A percentile compares a stretch with the other conserved stretches of the same genome.
Evolutionary conservation across 179 eudicot species (phyloP).

Genomic region (Spergularia azorica): DNA sequence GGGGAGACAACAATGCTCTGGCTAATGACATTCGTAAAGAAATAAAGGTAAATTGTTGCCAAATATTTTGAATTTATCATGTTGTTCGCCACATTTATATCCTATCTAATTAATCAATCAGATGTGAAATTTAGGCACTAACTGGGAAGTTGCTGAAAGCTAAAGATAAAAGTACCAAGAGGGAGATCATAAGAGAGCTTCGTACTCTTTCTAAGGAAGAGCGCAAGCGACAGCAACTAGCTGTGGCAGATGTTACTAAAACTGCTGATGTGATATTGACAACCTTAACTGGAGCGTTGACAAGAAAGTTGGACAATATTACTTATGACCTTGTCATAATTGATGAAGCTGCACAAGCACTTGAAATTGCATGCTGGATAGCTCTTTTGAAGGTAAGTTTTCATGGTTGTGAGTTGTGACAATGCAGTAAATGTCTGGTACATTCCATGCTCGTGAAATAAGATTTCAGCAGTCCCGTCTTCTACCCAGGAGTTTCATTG

Average conservation of each 20-base stretch:
- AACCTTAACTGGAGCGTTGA: conserved; percentile 85
- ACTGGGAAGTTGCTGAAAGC: conserved; percentile 89
- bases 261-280: conserved; percentile 87
- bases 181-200: conserved; percentile 90
- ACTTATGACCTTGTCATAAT: conserved; percentile 89
- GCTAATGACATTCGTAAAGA: conserved; percentile 99
- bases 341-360: conserved; percentile 99
- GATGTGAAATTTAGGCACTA: conserved; percentile 55
- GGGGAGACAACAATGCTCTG: conserved; percentile 93
- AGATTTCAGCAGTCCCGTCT: not conserved
- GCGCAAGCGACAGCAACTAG: conserved; percentile 95
- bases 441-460: too few relatives aligned
- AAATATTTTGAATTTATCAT: conserved; percentile 1
- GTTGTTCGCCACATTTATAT: conserved; percentile 8
- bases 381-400: conserved; percentile 78
- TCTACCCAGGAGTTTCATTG: too few relatives aligned
- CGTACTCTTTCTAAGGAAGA: conserved; percentile 87
- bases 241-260: conserved; percentile 89
- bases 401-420: not conserved
- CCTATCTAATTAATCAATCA: conserved; percentile 20
- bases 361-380: conserved; percentile 98
- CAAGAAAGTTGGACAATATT: conserved; percentile 65
- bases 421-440: not conserved
- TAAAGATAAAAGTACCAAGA: conserved; percentile 80
- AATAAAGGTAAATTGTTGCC: conserved; percentile 66